These are phyloP conservation scores for Posidonia oceanica DNA, from an alignment of 116 monocot species.

Conservation along the genomic window DNA sequence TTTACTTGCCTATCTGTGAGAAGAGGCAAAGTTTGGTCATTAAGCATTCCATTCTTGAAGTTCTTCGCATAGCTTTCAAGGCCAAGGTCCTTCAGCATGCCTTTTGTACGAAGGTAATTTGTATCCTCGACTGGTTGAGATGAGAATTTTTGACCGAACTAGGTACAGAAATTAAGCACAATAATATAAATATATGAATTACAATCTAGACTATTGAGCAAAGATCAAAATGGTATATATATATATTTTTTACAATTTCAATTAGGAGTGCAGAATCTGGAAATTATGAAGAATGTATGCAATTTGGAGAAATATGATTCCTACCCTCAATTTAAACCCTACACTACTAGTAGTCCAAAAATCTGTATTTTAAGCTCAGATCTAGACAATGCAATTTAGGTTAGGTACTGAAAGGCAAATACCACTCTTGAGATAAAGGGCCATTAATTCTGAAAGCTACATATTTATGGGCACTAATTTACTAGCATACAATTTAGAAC, in stretches of 20 bases:
- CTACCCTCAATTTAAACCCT: neutral
- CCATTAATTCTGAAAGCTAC: too few relatives aligned
- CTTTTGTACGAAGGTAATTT: constrained; percentile 27
- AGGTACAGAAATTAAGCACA: neutral
- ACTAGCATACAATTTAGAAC: too few relatives aligned
- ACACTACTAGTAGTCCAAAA: too few relatives aligned
- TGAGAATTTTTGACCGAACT: constrained; percentile 37
- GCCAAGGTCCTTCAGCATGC: constrained; percentile 40
- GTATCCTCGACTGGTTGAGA: constrained; percentile 31
- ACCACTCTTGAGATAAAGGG: too few relatives aligned
- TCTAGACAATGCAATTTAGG: too few relatives aligned
- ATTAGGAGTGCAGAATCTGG: too few relatives aligned
- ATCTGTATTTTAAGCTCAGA: too few relatives aligned
- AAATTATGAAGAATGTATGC: too few relatives aligned
- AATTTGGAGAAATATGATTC: neutral
- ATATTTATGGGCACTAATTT: too few relatives aligned
- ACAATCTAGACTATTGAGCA: neutral
- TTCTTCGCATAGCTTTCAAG: constrained; percentile 57
- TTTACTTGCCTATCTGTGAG: constrained; percentile 46
- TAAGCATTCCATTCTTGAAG: constrained; percentile 51
- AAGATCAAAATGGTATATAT: too few relatives aligned
- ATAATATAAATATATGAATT: neutral
- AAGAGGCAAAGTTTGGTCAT: constrained; percentile 49
- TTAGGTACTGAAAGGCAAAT: too few relatives aligned
- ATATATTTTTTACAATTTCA: too few relatives aligned